phyloP scores from a whole-genome alignment of 2,329 filamentous ascomycete genomes.

The Pseudovirgaria hyperparasitica region DNA sequence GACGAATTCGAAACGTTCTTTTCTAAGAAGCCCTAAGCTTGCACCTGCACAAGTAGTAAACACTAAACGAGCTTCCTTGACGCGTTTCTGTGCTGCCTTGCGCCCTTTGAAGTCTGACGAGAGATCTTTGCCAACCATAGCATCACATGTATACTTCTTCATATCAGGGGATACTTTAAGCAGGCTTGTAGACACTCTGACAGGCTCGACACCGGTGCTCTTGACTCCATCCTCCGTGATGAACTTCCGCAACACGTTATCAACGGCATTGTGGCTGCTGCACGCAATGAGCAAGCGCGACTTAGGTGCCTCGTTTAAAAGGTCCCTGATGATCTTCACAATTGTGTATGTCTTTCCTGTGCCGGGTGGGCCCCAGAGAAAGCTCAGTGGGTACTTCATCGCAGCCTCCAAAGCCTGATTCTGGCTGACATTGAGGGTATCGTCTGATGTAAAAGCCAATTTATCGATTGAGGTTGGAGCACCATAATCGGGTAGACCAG shows the following conservation, averaged over 20 bases:
- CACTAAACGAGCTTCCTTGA: constrained; percentile 25
- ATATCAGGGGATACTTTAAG: constrained; percentile 12
- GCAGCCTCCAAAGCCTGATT: constrained; percentile 20
- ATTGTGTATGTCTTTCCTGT: constrained; percentile 34
- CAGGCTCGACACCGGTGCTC: constrained; percentile 5
- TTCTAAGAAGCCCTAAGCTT: constrained; percentile 28
- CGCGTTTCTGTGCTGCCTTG: constrained; percentile 25
- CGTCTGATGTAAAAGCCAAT: constrained; percentile 5
- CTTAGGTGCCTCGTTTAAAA: constrained; percentile 14
- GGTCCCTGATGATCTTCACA: constrained; percentile 23
- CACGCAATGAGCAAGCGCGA: background rate
- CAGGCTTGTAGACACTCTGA: constrained; percentile 13
- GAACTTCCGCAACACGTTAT: constrained; percentile 27
- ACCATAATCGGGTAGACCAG: constrained; percentile 6
- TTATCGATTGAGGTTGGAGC: too few relatives aligned
- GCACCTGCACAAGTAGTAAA: constrained; percentile 35
- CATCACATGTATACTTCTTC: constrained; percentile 12
- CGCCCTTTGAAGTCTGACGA: constrained; percentile 11
- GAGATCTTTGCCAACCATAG: constrained; percentile 23
- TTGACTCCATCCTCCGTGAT: constrained; percentile 4
- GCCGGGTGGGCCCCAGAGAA: constrained; percentile 33
- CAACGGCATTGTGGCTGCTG: constrained; percentile 28
- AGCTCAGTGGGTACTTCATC: constrained; percentile 21
- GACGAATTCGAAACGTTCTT: constrained; percentile 26
- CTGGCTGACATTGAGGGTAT: constrained; percentile 22